Evolutionary conservation across 495 filamentous ascomycete genomes (phyloP), one percentile per base, ranked within the genome.

Genomic region (Hypoxylon subgilvum): DNA sequence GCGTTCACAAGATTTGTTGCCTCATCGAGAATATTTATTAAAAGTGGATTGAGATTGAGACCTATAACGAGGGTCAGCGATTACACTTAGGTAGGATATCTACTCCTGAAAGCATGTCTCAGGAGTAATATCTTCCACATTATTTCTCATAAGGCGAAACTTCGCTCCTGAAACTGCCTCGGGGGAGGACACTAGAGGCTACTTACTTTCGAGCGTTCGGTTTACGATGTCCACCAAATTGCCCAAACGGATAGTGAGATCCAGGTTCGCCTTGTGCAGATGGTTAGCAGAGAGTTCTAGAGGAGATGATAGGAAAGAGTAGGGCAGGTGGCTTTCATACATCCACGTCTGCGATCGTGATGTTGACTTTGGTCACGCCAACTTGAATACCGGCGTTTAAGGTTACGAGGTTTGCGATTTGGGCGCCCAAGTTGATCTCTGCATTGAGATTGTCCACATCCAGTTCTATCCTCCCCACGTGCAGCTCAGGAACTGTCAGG

Each of bases 221-320:
- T 81, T 79, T n/a, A 85, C 82, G 31, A 85, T 82, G 45, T 84
- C 78, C 16, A 82, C 81, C 14, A 84, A 65, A 50, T 82, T 72
- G 23, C 82, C 82, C 3, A 85, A 71, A 3, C 82, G 74, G 31
- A 85, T 79, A 27, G 82, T 73, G 10, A 85, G 70, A 34, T 85
- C 82, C 16, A 85, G 72, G 25, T 84, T 46, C 2, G 76, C n/a
- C n/a, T n/a, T n/a, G n/a, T n/a, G n/a, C n/a, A n/a, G n/a, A n/a
- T n/a, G n/a, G n/a, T n/a, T n/a, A n/a, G n/a, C n/a, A n/a, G n/a
- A n/a, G n/a, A n/a, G n/a, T n/a, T n/a, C n/a, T n/a, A n/a, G n/a
- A n/a, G n/a, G n/a, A n/a, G n/a, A n/a, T n/a, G n/a, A n/a, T n/a
- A n/a, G n/a, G n/a, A n/a, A n/a, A n/a, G n/a, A n/a, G n/a, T n/a